Base-by-base conservation (phyloP, 1,284 basidiomycete genomes). In the Pseudozyma hubeiensis region DNA sequence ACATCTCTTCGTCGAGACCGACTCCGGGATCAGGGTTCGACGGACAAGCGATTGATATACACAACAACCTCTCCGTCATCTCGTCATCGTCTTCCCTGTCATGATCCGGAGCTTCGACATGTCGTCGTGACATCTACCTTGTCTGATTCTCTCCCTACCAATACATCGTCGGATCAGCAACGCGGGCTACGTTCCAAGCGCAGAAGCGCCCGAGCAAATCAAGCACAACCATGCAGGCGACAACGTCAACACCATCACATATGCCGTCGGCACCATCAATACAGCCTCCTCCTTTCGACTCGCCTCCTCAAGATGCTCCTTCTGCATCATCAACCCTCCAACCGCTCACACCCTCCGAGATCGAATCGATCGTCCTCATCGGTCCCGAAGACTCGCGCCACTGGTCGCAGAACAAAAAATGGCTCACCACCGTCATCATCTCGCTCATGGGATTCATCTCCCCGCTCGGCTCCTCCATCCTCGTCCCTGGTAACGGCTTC, bases 381-480 rank as follows among this genome's bases (percentile, higher is more conserved):
- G 71, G 66, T 19, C 48, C 41, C 30, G 66, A 74, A 55, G 65
- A 74, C 44, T 69, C 65, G 1, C 65, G 71, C 4, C 47, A 58
- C 16, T 74, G 66, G 71, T 46, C 62, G 11, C 51, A 59, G 16
- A 7, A 30, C 34, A 60, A 60, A n/a, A 80, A 80, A 53, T 81
- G 80, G 80, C 3, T 16, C 16, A 79, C 63, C 13, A 76, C 70
- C 30, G 48, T 65, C 59, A 68, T 81, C 66, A 78, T 81, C 61
- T 79, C 78, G 4, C 62, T 79, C 31, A 79, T 79, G 70, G 80
- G 80, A 16, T 81, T 81, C 72, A 68, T 81, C 59, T 74, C 77
- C 1, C 80, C 80, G 8, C 63, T 81, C n/a, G 80, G 78, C 53
- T 77, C 79, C 3, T 74, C 77, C 43, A 79, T 81, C 48, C 49